Conservation (phyloP, 192 early-diverging fungal genomes). For the Backusella westeae region DNA sequence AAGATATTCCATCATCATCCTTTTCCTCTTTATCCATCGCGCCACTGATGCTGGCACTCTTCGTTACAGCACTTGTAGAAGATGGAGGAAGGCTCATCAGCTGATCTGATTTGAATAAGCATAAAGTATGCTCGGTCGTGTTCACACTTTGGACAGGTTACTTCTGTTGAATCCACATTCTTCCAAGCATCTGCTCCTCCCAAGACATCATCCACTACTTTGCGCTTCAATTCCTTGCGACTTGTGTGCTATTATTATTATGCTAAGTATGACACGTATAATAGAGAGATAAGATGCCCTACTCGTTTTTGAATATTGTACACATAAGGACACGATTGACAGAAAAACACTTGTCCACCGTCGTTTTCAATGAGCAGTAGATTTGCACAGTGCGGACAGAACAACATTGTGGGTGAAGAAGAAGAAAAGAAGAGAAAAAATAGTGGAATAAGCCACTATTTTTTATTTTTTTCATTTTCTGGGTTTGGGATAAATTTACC, state of each 20-base stretch:
- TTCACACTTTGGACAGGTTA: slow-evolving; percentile 65
- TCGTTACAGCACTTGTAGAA: slow-evolving; percentile 85
- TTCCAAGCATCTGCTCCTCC: slow-evolving; percentile 90
- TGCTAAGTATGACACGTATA: too few relatives aligned
- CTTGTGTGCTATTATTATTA: slow-evolving; percentile 46
- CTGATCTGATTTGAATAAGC: slow-evolving; percentile 91
- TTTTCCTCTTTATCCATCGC: slow-evolving; percentile 50
- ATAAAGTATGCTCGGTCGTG: slow-evolving; percentile 75
- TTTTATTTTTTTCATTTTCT: background rate
- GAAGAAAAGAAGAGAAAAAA: background rate
- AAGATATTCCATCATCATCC: background rate
- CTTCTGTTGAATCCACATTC: slow-evolving; percentile 74
- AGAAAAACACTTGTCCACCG: slow-evolving; percentile 65
- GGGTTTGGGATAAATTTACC: too few relatives aligned
- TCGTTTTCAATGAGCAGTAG: slow-evolving; percentile 72
- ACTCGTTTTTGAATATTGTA: slow-evolving; percentile 63
- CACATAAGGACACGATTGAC: slow-evolving; percentile 89
- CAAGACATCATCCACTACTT: slow-evolving; percentile 91
- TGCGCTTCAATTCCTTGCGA: slow-evolving; percentile 69
- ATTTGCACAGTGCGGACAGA: slow-evolving; percentile 89
- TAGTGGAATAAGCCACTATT: background rate
- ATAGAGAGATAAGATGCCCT: slow-evolving; percentile 10
- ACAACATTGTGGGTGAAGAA: slow-evolving; percentile 59
- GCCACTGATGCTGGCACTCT: slow-evolving; percentile 70
- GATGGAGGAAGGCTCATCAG: slow-evolving; percentile 93